Evolutionary conservation across 1,139 yeast genomes (phyloP).

Genomic region (Nakaseomyces sp.): DNA sequence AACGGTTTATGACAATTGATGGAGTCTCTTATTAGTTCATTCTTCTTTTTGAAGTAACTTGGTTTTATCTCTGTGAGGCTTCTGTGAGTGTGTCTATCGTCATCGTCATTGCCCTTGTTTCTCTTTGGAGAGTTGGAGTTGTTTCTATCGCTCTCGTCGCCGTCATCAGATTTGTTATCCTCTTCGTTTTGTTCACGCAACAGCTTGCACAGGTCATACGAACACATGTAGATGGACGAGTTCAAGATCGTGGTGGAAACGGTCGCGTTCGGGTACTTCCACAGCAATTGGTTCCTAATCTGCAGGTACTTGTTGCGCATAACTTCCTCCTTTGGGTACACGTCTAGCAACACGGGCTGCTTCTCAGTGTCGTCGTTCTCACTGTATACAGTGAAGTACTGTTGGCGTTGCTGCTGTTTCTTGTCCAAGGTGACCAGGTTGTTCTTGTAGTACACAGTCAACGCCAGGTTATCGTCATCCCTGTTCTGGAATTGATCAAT

Average conservation of each 20-base stretch:
- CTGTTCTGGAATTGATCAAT: slow-evolving; percentile 76
- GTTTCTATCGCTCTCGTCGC: slow-evolving; percentile 4
- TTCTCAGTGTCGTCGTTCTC: slow-evolving; percentile 41
- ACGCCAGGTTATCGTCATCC: slow-evolving; percentile 55
- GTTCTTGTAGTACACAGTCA: slow-evolving; percentile 56
- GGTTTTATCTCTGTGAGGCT: slow-evolving; percentile 22
- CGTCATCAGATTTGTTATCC: background rate
- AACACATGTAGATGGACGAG: slow-evolving; percentile 74
- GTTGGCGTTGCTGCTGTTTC: slow-evolving; percentile 45
- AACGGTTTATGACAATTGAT: slow-evolving; percentile 39
- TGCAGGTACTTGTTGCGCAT: slow-evolving; percentile 60
- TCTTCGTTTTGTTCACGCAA: slow-evolving; percentile 18
- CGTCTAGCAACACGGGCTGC: slow-evolving; percentile 50
- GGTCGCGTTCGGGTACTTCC: slow-evolving; percentile 74
- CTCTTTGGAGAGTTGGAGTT: background rate
- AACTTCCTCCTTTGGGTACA: slow-evolving; percentile 55
- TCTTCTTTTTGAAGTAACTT: slow-evolving; percentile 26
- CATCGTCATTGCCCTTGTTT: slow-evolving; percentile 10
- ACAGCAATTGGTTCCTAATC: slow-evolving; percentile 76
- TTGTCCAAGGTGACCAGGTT: slow-evolving; percentile 45
- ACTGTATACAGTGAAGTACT: slow-evolving; percentile 48
- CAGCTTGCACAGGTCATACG: slow-evolving; percentile 42
- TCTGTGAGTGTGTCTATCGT: slow-evolving; percentile 10
- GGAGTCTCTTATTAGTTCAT: slow-evolving; percentile 29
- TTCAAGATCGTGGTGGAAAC: slow-evolving; percentile 70